These are phyloP conservation scores for Aphanomyces stellatus DNA, from an alignment of 352 stramenopile genomes.

Conservation along the genomic window DNA sequence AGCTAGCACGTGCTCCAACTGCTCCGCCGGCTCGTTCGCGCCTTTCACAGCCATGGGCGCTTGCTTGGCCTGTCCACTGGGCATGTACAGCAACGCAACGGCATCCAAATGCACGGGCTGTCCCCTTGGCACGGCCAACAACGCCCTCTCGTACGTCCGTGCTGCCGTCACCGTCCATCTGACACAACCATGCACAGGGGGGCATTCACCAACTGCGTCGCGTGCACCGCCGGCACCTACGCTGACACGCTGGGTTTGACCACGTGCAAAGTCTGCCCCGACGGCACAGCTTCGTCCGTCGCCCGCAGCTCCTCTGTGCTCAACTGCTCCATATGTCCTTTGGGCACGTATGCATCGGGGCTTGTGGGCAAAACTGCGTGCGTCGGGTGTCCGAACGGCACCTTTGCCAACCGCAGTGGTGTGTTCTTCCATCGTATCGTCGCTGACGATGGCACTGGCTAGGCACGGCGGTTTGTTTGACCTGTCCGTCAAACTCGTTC, in stretches of 20 bases:
- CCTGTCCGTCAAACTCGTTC: conserved; percentile 32
- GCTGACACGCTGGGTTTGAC: neutral
- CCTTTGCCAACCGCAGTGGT: neutral
- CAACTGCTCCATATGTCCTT: neutral
- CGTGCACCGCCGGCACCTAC: conserved; percentile 1
- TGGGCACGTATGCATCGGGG: neutral
- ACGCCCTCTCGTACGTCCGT: neutral
- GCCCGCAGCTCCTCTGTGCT: neutral
- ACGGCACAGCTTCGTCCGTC: neutral
- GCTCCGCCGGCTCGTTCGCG: conserved; percentile 37
- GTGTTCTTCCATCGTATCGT: too few relatives aligned
- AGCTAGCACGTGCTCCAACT: conserved; percentile 32
- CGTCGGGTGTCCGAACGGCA: neutral
- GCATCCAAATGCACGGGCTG: conserved; percentile 32
- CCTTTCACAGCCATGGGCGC: conserved; percentile 29
- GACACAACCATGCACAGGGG: neutral
- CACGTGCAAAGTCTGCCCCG: neutral
- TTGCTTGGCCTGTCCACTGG: conserved; percentile 45
- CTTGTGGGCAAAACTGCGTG: neutral
- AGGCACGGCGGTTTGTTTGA: too few relatives aligned
- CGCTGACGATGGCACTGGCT: too few relatives aligned
- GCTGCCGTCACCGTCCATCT: neutral
- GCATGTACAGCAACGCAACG: conserved; percentile 46
- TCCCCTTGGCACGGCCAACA: conserved; percentile 30
- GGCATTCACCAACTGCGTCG: neutral